phyloP scores from a whole-genome alignment of 345 rosid species.

The Odontarrhena argentea region DNA sequence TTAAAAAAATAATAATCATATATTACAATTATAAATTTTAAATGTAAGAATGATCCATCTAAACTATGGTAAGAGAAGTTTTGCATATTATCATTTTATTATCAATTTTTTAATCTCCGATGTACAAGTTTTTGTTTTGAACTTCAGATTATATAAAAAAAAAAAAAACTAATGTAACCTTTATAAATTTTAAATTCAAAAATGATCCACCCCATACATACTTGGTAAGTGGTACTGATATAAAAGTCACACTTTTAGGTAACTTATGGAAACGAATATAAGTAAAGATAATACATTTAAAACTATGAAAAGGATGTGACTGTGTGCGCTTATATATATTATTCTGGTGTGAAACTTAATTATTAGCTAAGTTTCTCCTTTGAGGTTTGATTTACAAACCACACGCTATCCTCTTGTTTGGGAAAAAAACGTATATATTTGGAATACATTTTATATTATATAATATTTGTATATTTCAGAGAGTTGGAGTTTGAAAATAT shows the following conservation, averaged over 20 bases:
- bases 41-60: no score
- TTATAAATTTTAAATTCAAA: no score
- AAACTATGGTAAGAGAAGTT: no score
- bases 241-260: conserved; percentile 36
- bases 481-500: conserved; percentile 2
- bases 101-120: no score
- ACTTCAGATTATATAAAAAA: no score
- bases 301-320: conserved; percentile 42
- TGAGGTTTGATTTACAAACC: conserved; percentile 36
- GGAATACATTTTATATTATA: background rate
- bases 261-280: conserved; percentile 38
- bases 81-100: no score
- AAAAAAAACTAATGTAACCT: no score
- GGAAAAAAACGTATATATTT: conserved; percentile 20
- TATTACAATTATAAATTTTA: no score
- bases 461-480: background rate
- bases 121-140: no score
- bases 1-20: no score
- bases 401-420: conserved; percentile 42
- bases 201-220: background rate
- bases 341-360: conserved; percentile 22
- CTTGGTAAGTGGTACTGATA: conserved; percentile 25
- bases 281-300: conserved; percentile 29
- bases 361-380: conserved; percentile 37
- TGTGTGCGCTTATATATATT: conserved; percentile 21